A percentile compares a stretch with the other conserved stretches of the same genome.
These are phyloP conservation scores for Acer saccharum DNA, from an alignment of 345 rosid species.

Conservation along the genomic window DNA sequence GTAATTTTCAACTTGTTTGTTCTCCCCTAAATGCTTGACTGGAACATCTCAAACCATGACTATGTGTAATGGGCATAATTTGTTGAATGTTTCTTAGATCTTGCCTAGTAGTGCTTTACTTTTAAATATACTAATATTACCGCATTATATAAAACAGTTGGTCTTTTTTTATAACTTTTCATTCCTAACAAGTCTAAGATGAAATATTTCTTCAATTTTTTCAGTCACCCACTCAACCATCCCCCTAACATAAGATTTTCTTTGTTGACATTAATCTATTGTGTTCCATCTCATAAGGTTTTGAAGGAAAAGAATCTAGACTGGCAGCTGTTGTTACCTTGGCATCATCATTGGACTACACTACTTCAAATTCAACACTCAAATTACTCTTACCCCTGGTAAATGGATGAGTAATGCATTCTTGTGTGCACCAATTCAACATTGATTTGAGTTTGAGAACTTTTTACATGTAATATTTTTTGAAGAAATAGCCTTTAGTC, in stretches of 20 bases:
- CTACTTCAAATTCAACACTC: slow-evolving; percentile 76
- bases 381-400: slow-evolving; percentile 91
- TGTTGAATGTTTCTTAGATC: too few relatives aligned
- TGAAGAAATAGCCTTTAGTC: slow-evolving; percentile 12
- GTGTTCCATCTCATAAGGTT: slow-evolving; percentile 48
- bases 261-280: not conserved
- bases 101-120: too few relatives aligned
- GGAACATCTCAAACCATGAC: not conserved
- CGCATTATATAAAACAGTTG: too few relatives aligned
- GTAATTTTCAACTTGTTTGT: not conserved
- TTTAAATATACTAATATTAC: too few relatives aligned
- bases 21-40: not conserved
- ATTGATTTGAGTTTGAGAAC: slow-evolving; percentile 16
- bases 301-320: slow-evolving; percentile 67
- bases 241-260: not conserved
- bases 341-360: slow-evolving; percentile 94
- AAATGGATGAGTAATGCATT: slow-evolving; percentile 31
- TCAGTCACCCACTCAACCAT: not conserved
- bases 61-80: not conserved
- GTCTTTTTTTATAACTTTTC: too few relatives aligned
- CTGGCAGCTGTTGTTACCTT: slow-evolving; percentile 77
- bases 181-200: too few relatives aligned
- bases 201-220: not conserved
- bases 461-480: slow-evolving; percentile 3
- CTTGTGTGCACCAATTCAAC: slow-evolving; percentile 14